A percentile compares a stretch with the other conserved stretches of the same genome.
Evolutionary conservation across 2,329 filamentous ascomycete genomes (phyloP).

Genomic region (Grosmannia serpens): DNA sequence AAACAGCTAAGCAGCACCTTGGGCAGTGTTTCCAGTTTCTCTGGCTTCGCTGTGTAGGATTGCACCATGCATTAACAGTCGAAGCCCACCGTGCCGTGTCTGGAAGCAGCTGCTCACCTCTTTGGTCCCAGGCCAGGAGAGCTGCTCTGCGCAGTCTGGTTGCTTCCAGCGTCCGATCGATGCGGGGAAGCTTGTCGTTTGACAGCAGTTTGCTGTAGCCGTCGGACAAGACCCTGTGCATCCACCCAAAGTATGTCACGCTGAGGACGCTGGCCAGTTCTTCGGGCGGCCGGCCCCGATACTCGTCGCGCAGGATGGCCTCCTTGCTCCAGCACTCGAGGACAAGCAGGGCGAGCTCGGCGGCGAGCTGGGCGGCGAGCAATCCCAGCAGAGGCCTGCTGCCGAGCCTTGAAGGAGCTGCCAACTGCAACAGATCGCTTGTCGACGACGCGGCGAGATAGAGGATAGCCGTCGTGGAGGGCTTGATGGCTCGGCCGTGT

Average conservation of each 20-base stretch:
- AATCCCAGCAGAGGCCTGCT: slow-evolving; percentile 18
- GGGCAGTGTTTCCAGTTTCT: slow-evolving; percentile 17
- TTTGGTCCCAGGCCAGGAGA: slow-evolving; percentile 16
- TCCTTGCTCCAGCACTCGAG: slow-evolving; percentile 14
- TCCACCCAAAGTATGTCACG: slow-evolving; percentile 21
- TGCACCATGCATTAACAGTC: neutral
- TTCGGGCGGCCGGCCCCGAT: slow-evolving; percentile 15
- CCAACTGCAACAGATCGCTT: slow-evolving; percentile 1
- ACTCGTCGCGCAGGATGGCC: slow-evolving; percentile 4
- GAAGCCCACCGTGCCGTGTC: neutral
- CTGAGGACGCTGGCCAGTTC: slow-evolving; percentile 17
- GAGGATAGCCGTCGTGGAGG: neutral
- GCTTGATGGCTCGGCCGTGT: slow-evolving; percentile 1
- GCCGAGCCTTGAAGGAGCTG: slow-evolving; percentile 8
- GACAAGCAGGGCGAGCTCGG: neutral
- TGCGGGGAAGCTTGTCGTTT: slow-evolving; percentile 15
- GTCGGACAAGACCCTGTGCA: slow-evolving; percentile 18
- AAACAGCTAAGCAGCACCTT: slow-evolving; percentile 20
- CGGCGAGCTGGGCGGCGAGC: neutral
- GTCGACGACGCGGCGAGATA: slow-evolving; percentile 1
- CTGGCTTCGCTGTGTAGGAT: slow-evolving; percentile 9
- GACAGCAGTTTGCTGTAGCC: slow-evolving; percentile 19
- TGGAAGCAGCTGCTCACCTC: slow-evolving; percentile 13
- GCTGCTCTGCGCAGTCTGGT: slow-evolving; percentile 13
- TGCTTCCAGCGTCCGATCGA: slow-evolving; percentile 15